These are phyloP conservation scores for Penicillium sp. DNA, from an alignment of 2,329 filamentous ascomycete genomes.

Conservation along the genomic window DNA sequence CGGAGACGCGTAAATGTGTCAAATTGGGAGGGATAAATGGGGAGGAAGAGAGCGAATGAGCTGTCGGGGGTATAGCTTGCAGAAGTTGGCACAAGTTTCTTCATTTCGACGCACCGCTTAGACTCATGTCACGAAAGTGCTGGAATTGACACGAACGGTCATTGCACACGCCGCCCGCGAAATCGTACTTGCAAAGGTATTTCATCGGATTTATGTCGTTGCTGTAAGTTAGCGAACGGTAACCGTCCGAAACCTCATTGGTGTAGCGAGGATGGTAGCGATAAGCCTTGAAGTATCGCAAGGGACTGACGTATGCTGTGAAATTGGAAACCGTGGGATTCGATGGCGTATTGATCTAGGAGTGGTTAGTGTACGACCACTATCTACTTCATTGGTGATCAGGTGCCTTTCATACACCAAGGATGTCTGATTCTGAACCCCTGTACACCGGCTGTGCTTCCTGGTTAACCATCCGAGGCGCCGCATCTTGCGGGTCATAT, in stretches of 20 bases:
- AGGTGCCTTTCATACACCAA: constrained; percentile 29
- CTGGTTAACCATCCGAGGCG: constrained; percentile 23
- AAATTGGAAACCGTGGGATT: constrained; percentile 28
- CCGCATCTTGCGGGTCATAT: constrained; percentile 29
- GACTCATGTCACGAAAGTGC: constrained; percentile 69
- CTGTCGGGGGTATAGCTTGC: too few relatives aligned
- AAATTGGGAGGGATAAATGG: background rate
- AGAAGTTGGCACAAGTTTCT: too few relatives aligned
- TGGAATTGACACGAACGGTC: constrained; percentile 68
- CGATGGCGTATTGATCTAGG: constrained; percentile 22
- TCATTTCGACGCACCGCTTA: constrained; percentile 63
- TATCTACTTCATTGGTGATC: constrained; percentile 6
- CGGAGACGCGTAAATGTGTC: background rate
- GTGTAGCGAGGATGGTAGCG: constrained; percentile 79
- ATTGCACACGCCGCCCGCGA: constrained; percentile 65
- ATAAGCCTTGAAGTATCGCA: constrained; percentile 78
- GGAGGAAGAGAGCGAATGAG: constrained; percentile 4
- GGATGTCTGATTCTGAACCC: constrained; percentile 23
- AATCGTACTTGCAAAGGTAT: constrained; percentile 70
- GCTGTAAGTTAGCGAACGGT: constrained; percentile 88
- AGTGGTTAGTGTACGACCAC: constrained; percentile 23
- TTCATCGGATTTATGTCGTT: constrained; percentile 75
- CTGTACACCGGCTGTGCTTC: constrained; percentile 11
- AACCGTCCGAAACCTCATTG: constrained; percentile 64
- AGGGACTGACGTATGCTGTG: constrained; percentile 73